A percentile compares a stretch with the other conserved stretches of the same genome.
Conservation (phyloP, 306 rosid species). For the Casuarina cunninghamiana region DNA sequence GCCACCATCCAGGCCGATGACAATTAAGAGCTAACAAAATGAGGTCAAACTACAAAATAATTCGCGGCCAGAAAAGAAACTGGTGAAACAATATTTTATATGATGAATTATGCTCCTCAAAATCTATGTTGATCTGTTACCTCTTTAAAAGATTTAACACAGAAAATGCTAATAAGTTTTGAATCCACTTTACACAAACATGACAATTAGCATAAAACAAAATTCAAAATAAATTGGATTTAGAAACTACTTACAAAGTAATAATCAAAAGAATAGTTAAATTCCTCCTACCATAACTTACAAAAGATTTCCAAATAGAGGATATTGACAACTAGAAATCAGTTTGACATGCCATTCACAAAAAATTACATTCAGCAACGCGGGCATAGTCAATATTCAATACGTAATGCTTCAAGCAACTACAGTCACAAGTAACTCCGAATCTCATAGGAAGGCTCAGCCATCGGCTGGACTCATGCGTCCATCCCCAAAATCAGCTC, state of each 20-base stretch:
- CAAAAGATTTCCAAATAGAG: background rate
- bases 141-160: too few species aligned
- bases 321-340: background rate
- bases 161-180: too few species aligned
- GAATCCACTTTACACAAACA: background rate
- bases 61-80: too few species aligned
- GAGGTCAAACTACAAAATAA: background rate
- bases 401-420: background rate
- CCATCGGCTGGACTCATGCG: background rate
- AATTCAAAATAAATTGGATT: background rate
- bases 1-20: too few species aligned
- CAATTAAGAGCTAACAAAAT: background rate
- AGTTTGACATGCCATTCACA: conserved; percentile 1
- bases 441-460: background rate
- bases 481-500: background rate
- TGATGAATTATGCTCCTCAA: too few species aligned
- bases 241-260: background rate
- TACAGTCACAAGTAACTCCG: background rate
- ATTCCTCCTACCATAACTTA: too few species aligned
- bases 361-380: background rate
- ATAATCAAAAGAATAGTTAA: background rate
- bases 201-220: background rate
- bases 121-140: too few species aligned
- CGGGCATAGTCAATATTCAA: too few species aligned
- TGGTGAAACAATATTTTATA: too few species aligned